Base-by-base conservation (phyloP, 139 green algal species). In the Coelastrella sp. region DNA sequence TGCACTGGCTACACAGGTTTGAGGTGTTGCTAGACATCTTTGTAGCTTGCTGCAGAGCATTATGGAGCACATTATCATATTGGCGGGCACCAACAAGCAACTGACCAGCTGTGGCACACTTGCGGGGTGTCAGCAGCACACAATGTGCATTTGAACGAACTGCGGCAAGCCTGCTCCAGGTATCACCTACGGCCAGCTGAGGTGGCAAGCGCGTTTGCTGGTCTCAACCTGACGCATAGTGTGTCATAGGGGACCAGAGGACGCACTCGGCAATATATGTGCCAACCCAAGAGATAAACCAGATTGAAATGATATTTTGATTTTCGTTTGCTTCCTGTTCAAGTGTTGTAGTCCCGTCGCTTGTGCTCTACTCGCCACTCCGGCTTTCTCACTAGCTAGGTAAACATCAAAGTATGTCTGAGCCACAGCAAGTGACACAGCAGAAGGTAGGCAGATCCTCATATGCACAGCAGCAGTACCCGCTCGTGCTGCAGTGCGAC, bases 371-470 rank as follows among this genome's bases (percentile, higher is more conserved):
- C n/a, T n/a, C n/a, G n/a, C n/a, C n/a, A n/a, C n/a, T n/a, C n/a
- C n/a, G n/a, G n/a, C n/a, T n/a, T n/a, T n/a, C n/a, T n/a, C n/a
- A n/a, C n/a, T n/a, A n/a, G n/a, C n/a, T n/a, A n/a, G n/a, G n/a
- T n/a, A n/a, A n/a, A n/a, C n/a, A n/a, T n/a, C n/a, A n/a, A n/a
- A 66, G 17, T 32, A 81, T 81, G 73, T 81, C 73, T 40, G 73
- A 81, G 50, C 73, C 73, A 67, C 40, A 60, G 73, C 73, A 81
- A 34, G 73, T 60, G 30, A 67, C 45, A 50, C 13, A 81, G 30
- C 73, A 81, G 73, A 45, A 67, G 50, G 73, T 30, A 25, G 4
- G 72, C 43, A 9, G n/a, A 27, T 30, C 13, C 30, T 7, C 15
- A 34, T 67, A 67, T 21, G 15, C 59, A 67, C n/a, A n/a, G n/a